These are phyloP conservation scores for Fistulinella prunicolor DNA, from an alignment of 768 basidiomycete species.

Conservation along the genomic window DNA sequence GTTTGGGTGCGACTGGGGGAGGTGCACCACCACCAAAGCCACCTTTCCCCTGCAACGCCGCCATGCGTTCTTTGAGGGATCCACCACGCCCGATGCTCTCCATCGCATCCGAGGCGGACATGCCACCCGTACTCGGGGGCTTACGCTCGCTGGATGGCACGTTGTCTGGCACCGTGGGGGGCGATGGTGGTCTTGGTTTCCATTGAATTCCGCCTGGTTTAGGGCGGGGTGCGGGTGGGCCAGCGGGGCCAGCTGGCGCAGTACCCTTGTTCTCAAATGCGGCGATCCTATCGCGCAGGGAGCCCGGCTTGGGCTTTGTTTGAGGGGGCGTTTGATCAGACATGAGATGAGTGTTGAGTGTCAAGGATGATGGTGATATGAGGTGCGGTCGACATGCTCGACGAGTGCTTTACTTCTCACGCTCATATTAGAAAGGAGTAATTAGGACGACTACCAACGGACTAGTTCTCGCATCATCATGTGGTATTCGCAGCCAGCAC, in stretches of 20 bases:
- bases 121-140: conserved; percentile 37
- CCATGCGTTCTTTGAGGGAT: conserved; percentile 93
- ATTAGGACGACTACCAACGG: too few relatives aligned
- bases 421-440: conserved; percentile 4
- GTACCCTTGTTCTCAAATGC: conserved; percentile 72
- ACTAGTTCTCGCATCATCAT: conserved; percentile 75
- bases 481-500: conserved; percentile 60
- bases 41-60: conserved; percentile 81
- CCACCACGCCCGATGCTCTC: conserved; percentile 78
- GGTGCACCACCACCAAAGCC: conserved; percentile 59
- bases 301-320: conserved; percentile 66
- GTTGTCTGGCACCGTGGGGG: conserved; percentile 34
- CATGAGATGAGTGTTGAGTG: conserved; percentile 41
- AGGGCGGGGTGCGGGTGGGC: conserved; percentile 35
- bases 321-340: conserved; percentile 54
- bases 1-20: conserved; percentile 48
- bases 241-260: conserved; percentile 25
- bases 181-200: conserved; percentile 62
- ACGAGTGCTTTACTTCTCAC: conserved; percentile 19
- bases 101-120: conserved; percentile 86
- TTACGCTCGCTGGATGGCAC: conserved; percentile 21
- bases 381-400: conserved; percentile 21
- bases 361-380: conserved; percentile 11
- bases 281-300: conserved; percentile 84
- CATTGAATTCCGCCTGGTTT: conserved; percentile 69